Percentiles rank a stretch among this genome's conserved stretches.
These are phyloP conservation scores for Arabidopsis thaliana DNA, from an alignment of 345 rosid species.

Conservation along the genomic window TAIR10.1 NC_003070.9:5407501-5408000, in stretches of 20 bases:
- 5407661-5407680: constrained; percentile 74
- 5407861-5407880: constrained; percentile 85
- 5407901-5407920: constrained; percentile 29
- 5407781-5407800: constrained; percentile 91
- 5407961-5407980: not conserved
- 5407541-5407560: constrained; percentile 85
- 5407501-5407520: not conserved
- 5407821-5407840: constrained; percentile 97
- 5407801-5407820: constrained; percentile 76
- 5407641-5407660: constrained; percentile 97
- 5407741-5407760: not conserved
- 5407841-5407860: constrained; percentile 84
- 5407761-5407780: constrained; percentile 20
- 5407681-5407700: not conserved
- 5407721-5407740: not conserved
- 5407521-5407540: constrained; percentile 45
- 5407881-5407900: constrained; percentile 65
- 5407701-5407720: constrained; percentile 15
- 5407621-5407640: constrained; percentile 69
- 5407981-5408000: constrained; percentile 5
- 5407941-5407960: not conserved
- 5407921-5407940: constrained; percentile 19
- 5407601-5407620: constrained; percentile 78
- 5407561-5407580: constrained; percentile 70
- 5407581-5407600: constrained; percentile 91